phyloP scores from a whole-genome alignment of 148 eudicot species.

The Chenopodium berlandieri region DNA sequence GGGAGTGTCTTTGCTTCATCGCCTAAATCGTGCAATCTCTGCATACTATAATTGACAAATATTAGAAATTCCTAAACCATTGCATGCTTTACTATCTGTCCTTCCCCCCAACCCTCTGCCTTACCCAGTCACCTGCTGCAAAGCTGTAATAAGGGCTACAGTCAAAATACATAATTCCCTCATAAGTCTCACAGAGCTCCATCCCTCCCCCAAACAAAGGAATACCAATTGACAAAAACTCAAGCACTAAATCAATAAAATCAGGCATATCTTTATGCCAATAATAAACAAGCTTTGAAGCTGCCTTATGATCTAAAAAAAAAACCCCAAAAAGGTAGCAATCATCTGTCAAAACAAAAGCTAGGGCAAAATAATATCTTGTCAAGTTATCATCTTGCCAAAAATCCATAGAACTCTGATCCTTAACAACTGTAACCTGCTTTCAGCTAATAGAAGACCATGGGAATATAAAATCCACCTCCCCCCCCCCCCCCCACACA shows the following conservation, averaged over 20 bases:
- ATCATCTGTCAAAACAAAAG: background rate
- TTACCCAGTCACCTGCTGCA: background rate
- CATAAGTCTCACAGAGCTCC: background rate
- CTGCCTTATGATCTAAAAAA: background rate
- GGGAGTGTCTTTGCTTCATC: slow-evolving; percentile 89
- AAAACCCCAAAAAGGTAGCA: background rate
- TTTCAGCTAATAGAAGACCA: background rate
- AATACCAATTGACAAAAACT: background rate
- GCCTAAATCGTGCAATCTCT: slow-evolving; percentile 72
- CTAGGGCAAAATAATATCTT: background rate
- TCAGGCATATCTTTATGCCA: background rate
- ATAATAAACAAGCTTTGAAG: background rate
- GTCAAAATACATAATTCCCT: background rate
- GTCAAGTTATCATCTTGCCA: background rate
- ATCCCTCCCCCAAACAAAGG: background rate
- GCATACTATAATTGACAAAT: slow-evolving; percentile 55
- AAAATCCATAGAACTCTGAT: background rate
- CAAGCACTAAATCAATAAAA: background rate
- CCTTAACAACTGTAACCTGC: background rate
- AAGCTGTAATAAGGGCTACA: background rate
- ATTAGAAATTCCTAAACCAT: slow-evolving; percentile 16
- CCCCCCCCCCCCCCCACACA: background rate
- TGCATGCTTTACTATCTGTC: background rate
- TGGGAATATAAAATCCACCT: background rate
- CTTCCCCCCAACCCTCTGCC: background rate